Evolutionary conservation across 75 land plant genomes (phyloP), one percentile per base, ranked within the genome.

Genomic region (Picea glauca): DNA sequence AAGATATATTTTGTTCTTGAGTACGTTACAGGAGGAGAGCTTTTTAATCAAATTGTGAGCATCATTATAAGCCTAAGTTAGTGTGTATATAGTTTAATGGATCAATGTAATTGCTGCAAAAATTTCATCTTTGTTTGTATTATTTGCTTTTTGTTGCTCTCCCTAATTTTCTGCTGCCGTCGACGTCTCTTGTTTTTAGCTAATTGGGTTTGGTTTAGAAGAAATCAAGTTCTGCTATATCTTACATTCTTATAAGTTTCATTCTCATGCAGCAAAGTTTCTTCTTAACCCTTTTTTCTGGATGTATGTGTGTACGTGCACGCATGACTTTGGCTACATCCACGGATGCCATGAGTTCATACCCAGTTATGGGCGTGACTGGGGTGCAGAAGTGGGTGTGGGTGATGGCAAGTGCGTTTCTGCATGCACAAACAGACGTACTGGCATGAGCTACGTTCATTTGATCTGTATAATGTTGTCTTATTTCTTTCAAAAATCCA

Each of bases 1-100:
- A 82, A 82, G 46, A 79, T 82, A 9, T 82, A 82, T 60, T 70
- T 82, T 40, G 83, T 82, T 35, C 81, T 82, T 35, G 83, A 82
- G 83, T 82, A 60, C 62, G 82, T 81, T 38, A 30, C 78, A 14
- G 82, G 82, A 11, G 81, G 82, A 54, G 82, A 81, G 65, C 79
- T 81, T 26, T 81, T 81, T 77, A 80, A 76, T 65, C 62, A 77
- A 78, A 81, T 81, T 77, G 82, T 81, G 77, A 76, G 83, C 50
- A 56, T 11, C 60, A 65, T 81, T 20, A 32, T 66, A 2, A 66
- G 70, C 40, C 38, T 66, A 66, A 66, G 5, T 61, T 61, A 20
- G 8, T 61, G 8, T 20, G n/a, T 20, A 18, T 61, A 18, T 60
- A 7, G 62, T 18, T 11, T 32, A 12, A 35, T 15, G 32, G 43